These are phyloP conservation scores for Botrytis medusae DNA, from an alignment of 2,329 filamentous ascomycete species.

Conservation along the genomic window DNA sequence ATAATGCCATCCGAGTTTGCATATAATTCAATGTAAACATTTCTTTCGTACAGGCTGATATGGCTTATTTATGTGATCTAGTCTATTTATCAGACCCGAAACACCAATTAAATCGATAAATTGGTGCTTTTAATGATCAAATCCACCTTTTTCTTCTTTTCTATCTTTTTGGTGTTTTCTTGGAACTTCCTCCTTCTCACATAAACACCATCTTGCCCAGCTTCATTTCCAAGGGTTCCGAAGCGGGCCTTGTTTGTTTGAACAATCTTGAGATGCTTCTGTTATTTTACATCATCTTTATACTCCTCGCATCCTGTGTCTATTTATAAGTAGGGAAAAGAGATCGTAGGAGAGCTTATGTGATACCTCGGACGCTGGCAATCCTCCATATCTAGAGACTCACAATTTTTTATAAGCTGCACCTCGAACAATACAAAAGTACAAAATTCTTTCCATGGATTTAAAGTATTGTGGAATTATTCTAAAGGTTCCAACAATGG, in stretches of 20 bases:
- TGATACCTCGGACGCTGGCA: not conserved
- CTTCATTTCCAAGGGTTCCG: not conserved
- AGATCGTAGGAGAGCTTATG: not conserved
- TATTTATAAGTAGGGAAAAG: too few species aligned
- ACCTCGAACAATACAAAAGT: too few species aligned
- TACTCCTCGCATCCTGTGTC: not conserved
- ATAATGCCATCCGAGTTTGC: not conserved
- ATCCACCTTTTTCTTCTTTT: not conserved
- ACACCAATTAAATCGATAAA: not conserved
- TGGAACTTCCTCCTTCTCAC: not conserved
- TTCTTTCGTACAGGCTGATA: not conserved
- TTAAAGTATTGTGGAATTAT: not conserved
- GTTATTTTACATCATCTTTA: not conserved
- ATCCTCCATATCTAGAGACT: not conserved
- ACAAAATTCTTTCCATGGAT: not conserved
- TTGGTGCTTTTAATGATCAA: too few species aligned
- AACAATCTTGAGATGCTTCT: not conserved
- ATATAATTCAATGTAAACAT: not conserved
- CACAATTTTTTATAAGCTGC: not conserved
- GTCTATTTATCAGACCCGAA: too few species aligned
- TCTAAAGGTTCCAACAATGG: not conserved
- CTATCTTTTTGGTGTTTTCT: not conserved
- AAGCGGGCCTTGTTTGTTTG: not conserved
- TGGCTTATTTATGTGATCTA: not conserved
- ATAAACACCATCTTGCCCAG: not conserved